Base-by-base conservation (phyloP, 352 stramenopile genomes). In the Phytophthora ramorum region DNA sequence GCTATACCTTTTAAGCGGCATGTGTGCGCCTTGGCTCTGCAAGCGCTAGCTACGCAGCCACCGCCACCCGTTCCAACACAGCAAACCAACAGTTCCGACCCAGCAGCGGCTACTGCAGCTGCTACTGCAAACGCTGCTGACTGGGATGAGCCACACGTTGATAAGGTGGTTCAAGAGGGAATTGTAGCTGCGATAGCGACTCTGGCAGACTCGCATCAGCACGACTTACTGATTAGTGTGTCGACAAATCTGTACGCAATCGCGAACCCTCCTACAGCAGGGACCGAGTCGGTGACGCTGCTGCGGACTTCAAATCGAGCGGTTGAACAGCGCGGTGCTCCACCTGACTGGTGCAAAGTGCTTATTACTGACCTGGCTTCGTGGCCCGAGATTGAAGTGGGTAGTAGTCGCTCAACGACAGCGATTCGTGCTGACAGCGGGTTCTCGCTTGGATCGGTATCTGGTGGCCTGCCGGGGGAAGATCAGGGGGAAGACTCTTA, bases 91-190 rank as follows among this genome's bases (percentile, higher is more conserved):
- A 52, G 40, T 44, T 66, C 69, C 38, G 70, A 82, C 37, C 54
- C 61, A 7, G 32, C 54, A 28, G 55, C 17, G 12, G 35, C 45
- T 35, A 55, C 60, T 40, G 59, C 59, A 41, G 43, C 41, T 24
- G 46, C 47, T 6, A 34, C 41, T 7, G 20, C 38, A 14, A 74
- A 34, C 32, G 43, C 63, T 52, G 41, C 45, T 37, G 71, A 70
- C 3, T 69, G 61, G 26, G 75, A 79, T 57, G 78, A 85, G 38
- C 73, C 73, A 14, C 74, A 91, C 48, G 63, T 83, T 10, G 60
- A 76, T 34, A 91, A 81, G 26, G 83, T 95, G 51, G 71, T 89
- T 43, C 83, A 92, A 60, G 81, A 91, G 9, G 85, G 85, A 7
- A 79, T 93, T 22, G 83, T 95, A 4, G 63, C 76, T 0, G 83